Base-by-base conservation (phyloP, 2,329 filamentous ascomycete genomes). In the Microascus cirrosus region DNA sequence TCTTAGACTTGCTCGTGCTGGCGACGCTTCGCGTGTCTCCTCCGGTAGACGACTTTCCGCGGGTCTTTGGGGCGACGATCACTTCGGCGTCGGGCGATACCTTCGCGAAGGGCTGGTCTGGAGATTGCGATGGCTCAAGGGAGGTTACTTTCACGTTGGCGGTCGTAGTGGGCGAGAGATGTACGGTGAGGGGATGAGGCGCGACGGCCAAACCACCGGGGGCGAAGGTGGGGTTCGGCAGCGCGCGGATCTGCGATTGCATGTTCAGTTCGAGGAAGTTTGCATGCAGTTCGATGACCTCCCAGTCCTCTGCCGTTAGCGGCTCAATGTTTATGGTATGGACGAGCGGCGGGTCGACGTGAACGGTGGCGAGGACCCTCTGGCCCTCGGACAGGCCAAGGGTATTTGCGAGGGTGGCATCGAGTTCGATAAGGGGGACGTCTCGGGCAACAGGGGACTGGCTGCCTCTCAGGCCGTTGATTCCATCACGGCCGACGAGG, bases 281-380 rank as follows among this genome's bases (percentile, higher is more conserved):
- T 5, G 94, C 94, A 74, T 99, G 94, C 1, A 99, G 77, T 71
- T 99, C 94, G 65, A 99, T 97, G 66, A 97, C 95, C 73, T 99
- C 94, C 94, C 94, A 99, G 69, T 99, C 94, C 59, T 95, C 90
- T 1, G 93, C 85, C 0, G 94, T 97, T 65, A 97, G 74, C 36
- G 94, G 94, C 70, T 99, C 95, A 65, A 99, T 97, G 68, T 96
- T 91, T 71, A 99, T 87, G 1, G 92, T 97, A 70, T 96, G 90
- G 54, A 91, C 90, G 62, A 94, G 75, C 2, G 92, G 91, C 54
- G 93, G 93, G 68, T 99, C 91, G 62, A 96, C 74, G 70, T 99
- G 94, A 62, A 99, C 79, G 39, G 74, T 79, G 53, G 75, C 76
- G 62, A 77, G 78, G 67, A 93, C 83, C 74, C 89, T 95, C 68